A percentile compares a stretch with the other conserved stretches of the same genome.
phyloP scores from a whole-genome alignment of 148 eudicot species.

The Rhododendron mucronatum region DNA sequence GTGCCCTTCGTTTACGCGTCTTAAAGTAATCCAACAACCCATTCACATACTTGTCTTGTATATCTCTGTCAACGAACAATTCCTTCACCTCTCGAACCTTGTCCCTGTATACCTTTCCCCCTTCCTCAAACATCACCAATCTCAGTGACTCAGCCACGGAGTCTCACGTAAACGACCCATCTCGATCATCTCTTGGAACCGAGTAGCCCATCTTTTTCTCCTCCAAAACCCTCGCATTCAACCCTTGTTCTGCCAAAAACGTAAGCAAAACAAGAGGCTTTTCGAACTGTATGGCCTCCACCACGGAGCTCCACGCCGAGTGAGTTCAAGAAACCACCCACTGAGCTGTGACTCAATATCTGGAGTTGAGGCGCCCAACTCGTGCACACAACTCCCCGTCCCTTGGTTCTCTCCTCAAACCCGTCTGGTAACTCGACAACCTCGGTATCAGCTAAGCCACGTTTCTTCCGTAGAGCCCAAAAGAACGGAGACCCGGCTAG shows the following conservation, averaged over 20 bases:
- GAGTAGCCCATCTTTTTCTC: neutral
- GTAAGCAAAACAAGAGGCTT: neutral
- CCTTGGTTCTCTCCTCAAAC: conserved; percentile 37
- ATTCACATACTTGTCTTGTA: neutral
- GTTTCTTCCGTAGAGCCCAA: conserved; percentile 29
- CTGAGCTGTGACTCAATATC: conserved; percentile 31
- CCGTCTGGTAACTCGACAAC: conserved; percentile 35
- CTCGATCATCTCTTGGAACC: conserved; percentile 12
- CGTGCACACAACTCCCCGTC: conserved; percentile 30
- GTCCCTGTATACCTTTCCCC: conserved; percentile 1
- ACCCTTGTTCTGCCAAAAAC: conserved; percentile 7
- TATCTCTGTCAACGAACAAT: neutral
- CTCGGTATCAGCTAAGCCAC: conserved; percentile 8
- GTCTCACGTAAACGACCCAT: conserved; percentile 5
- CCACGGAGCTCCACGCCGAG: conserved; percentile 16
- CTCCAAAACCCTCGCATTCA: conserved; percentile 14
- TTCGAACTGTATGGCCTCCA: conserved; percentile 8
- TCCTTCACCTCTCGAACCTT: neutral
- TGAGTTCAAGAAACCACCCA: conserved; percentile 41
- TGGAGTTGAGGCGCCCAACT: conserved; percentile 47
- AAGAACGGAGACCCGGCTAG: conserved; percentile 26
- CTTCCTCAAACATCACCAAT: conserved; percentile 10
- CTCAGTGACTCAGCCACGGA: conserved; percentile 15
- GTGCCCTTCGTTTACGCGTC: neutral
- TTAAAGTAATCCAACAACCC: neutral